Evolutionary conservation across 768 basidiomycete genomes (phyloP).

Genomic region (Trichaptum fuscoviolaceum): DNA sequence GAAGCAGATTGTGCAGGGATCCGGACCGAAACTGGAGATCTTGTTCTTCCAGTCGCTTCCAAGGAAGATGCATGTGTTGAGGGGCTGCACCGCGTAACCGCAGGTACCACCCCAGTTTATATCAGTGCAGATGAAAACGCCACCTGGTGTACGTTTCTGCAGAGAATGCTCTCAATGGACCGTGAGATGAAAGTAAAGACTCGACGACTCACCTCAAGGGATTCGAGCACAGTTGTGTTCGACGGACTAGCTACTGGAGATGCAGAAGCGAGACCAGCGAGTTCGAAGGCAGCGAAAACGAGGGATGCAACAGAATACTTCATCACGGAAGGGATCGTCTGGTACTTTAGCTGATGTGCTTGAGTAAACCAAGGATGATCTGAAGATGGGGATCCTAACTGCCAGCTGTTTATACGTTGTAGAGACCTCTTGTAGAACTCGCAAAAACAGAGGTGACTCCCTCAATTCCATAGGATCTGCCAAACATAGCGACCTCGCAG

Average conservation of each 20-base stretch:
- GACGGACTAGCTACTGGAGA: not conserved
- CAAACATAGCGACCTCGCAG: not conserved
- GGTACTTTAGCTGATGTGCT: not conserved
- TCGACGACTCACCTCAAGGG: not conserved
- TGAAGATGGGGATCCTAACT: not conserved
- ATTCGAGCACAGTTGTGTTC: not conserved
- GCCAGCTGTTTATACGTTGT: not conserved
- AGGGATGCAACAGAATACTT: not conserved
- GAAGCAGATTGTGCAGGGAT: constrained; percentile 5
- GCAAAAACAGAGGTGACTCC: not conserved
- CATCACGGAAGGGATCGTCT: not conserved
- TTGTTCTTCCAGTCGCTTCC: constrained; percentile 6
- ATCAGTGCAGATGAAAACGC: constrained; percentile 8
- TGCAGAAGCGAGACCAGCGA: not conserved
- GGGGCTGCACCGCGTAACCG: constrained; percentile 6
- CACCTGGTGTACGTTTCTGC: constrained; percentile 6
- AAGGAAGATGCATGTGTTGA: constrained; percentile 8
- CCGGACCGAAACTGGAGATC: constrained; percentile 11
- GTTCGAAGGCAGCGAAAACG: no score
- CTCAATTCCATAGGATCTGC: not conserved
- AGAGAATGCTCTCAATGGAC: not conserved
- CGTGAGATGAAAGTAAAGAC: not conserved
- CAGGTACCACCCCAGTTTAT: constrained; percentile 8
- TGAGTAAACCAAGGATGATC: not conserved
- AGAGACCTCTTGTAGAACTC: not conserved